phyloP scores from a whole-genome alignment of 148 eudicot species.

The Talinum fruticosum region DNA sequence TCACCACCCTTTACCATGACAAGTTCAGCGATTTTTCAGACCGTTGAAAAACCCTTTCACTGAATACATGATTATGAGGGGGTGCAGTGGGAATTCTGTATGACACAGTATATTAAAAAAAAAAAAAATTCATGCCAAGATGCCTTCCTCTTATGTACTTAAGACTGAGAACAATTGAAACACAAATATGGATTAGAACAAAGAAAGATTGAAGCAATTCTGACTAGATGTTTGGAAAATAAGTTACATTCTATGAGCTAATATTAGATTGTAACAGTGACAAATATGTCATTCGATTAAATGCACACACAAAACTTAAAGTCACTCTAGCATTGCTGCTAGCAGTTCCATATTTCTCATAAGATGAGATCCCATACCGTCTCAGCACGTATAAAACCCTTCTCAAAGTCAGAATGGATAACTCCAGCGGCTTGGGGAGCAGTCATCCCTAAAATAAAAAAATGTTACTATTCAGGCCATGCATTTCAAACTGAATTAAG shows the following conservation, averaged over 20 bases:
- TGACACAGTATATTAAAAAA: not conserved
- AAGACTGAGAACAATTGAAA: not conserved
- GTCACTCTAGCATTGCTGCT: not conserved
- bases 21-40: not conserved
- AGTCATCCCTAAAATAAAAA: slow-evolving; percentile 68
- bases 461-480: slow-evolving; percentile 2
- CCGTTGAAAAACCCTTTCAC: not conserved
- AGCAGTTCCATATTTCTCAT: not conserved
- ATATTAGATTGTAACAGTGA: not conserved
- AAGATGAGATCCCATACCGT: slow-evolving; percentile 42
- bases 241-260: not conserved
- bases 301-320: not conserved
- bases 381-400: slow-evolving; percentile 97
- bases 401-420: slow-evolving; percentile 98
- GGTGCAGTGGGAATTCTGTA: not conserved
- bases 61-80: no score
- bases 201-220: not conserved
- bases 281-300: not conserved
- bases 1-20: no score
- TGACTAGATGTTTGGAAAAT: not conserved
- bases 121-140: no score
- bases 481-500: slow-evolving; percentile 4
- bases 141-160: not conserved
- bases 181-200: not conserved
- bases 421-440: slow-evolving; percentile 99